Percentiles rank a stretch among this genome's conserved stretches.
phyloP scores from a whole-genome alignment of 768 basidiomycete species.

The Trametes coccinea region DNA sequence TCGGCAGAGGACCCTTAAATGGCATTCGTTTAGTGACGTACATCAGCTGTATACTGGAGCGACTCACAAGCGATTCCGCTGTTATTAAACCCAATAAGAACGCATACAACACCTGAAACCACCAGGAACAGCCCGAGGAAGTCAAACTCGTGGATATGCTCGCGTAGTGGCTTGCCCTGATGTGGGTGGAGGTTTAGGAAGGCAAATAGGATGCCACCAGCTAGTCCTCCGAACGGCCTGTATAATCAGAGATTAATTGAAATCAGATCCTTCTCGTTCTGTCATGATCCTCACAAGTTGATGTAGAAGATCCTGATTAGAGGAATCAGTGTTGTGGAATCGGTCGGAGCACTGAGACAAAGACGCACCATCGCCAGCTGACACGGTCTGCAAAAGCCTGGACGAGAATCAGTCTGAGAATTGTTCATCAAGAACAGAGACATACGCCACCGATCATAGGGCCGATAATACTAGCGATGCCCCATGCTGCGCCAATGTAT shows the following conservation, averaged over 20 bases:
- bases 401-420: not conserved
- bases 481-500: constrained; percentile 78
- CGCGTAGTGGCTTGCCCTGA: constrained; percentile 51
- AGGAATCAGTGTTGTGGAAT: not conserved
- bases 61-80: constrained; percentile 64
- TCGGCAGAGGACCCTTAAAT: constrained; percentile 56
- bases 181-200: constrained; percentile 81
- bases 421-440: not conserved
- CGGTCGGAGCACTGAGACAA: not conserved
- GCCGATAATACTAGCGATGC: constrained; percentile 65
- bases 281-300: constrained; percentile 52
- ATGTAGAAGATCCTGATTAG: constrained; percentile 67
- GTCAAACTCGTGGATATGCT: constrained; percentile 68
- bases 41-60: not conserved
- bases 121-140: constrained; percentile 68
- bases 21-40: not conserved
- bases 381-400: constrained; percentile 73
- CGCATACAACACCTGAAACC: constrained; percentile 59
- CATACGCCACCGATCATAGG: constrained; percentile 82
- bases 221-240: constrained; percentile 73
- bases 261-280: not conserved
- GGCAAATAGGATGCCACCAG: constrained; percentile 59
- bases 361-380: constrained; percentile 69
- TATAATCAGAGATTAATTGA: too few relatives aligned
- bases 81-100: constrained; percentile 75